Evolutionary conservation across 768 basidiomycete genomes (phyloP).

Genomic region (Russula sp.): DNA sequence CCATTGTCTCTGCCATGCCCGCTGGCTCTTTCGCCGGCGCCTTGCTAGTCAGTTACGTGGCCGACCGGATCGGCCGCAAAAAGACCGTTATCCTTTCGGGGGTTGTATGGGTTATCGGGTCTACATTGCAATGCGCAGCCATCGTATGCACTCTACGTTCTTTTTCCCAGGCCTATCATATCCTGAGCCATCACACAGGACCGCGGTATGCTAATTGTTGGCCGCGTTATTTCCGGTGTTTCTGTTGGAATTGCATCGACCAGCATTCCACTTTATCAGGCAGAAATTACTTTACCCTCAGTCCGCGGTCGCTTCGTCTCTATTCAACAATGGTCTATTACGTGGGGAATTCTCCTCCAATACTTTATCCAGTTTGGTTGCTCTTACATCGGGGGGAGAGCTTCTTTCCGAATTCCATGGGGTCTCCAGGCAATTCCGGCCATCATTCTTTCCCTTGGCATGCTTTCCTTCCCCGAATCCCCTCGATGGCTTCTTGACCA

Average conservation of each 20-base stretch:
- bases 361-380: slow-evolving; percentile 36
- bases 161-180: background rate
- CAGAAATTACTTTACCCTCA: slow-evolving; percentile 37
- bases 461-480: slow-evolving; percentile 65
- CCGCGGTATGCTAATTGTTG: slow-evolving; percentile 65
- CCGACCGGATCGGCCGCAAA: slow-evolving; percentile 64
- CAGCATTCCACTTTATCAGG: slow-evolving; percentile 75
- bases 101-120: slow-evolving; percentile 69
- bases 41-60: slow-evolving; percentile 58
- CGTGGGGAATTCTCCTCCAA: slow-evolving; percentile 26
- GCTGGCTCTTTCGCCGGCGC: slow-evolving; percentile 69
- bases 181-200: slow-evolving; percentile 41
- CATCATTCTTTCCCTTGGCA: slow-evolving; percentile 61
- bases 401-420: slow-evolving; percentile 80
- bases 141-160: slow-evolving; percentile 36
- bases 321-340: slow-evolving; percentile 62
- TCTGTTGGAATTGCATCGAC: slow-evolving; percentile 40
- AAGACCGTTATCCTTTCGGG: slow-evolving; percentile 64
- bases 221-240: slow-evolving; percentile 30
- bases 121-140: slow-evolving; percentile 66
- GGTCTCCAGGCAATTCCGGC: slow-evolving; percentile 78
- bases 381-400: slow-evolving; percentile 65
- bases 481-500: slow-evolving; percentile 72
- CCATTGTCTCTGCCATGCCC: slow-evolving; percentile 76
- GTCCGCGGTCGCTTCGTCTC: slow-evolving; percentile 48